Conservation (phyloP, 192 early-diverging fungal species). For the Umbelopsis sp. region DNA sequence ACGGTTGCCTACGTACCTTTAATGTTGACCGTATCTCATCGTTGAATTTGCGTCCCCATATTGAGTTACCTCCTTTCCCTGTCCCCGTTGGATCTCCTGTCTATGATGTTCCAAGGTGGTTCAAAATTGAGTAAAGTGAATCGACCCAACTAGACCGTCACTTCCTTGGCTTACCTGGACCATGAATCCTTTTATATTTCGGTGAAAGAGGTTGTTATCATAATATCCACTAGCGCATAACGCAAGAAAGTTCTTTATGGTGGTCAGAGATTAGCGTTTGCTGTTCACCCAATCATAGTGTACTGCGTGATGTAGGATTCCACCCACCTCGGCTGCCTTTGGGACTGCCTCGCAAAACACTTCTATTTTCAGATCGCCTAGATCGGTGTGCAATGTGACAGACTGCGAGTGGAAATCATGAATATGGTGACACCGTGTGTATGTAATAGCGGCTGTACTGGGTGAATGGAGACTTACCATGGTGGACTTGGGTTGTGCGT, state of each 20-base stretch:
- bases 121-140: neutral
- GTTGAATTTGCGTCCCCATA: constrained; percentile 81
- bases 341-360: constrained; percentile 89
- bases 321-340: constrained; percentile 70
- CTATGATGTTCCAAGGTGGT: constrained; percentile 28
- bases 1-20: constrained; percentile 50
- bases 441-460: too few species aligned
- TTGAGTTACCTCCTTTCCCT: constrained; percentile 85
- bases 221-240: constrained; percentile 95
- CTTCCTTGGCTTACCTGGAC: constrained; percentile 53
- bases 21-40: constrained; percentile 80
- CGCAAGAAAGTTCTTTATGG: constrained; percentile 87
- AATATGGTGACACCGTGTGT: too few species aligned
- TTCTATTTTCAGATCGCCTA: constrained; percentile 94
- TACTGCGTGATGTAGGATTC: neutral
- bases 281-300: neutral
- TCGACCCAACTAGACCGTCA: neutral
- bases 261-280: neutral
- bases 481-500: neutral
- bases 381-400: constrained; percentile 90
- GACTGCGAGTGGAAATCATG: constrained; percentile 46
- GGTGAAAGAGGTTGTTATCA: constrained; percentile 82
- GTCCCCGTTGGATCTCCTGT: constrained; percentile 88
- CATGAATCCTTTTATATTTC: constrained; percentile 86
- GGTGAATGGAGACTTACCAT: neutral